Conservation (phyloP, 1,139 yeast species). For the Magnusiomyces fungicola region DNA sequence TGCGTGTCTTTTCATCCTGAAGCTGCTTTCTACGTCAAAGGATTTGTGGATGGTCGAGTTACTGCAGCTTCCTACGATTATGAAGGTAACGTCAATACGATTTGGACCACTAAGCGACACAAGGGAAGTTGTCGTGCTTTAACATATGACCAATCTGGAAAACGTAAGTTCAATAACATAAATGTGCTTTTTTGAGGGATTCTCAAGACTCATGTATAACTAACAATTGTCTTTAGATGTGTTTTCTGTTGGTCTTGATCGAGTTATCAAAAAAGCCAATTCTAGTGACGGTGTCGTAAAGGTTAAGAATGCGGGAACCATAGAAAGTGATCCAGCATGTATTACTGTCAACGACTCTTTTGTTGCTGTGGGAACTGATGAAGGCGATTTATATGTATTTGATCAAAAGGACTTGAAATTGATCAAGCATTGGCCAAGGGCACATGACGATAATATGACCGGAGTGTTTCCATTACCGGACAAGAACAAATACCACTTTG, state of each 20-base stretch:
- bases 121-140: conserved; percentile 81
- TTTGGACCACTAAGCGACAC: conserved; percentile 87
- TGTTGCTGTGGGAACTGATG: conserved; percentile 72
- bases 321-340: conserved; percentile 51
- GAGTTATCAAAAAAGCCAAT: conserved; percentile 66
- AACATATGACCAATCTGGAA: conserved; percentile 59
- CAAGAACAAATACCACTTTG: conserved; percentile 72
- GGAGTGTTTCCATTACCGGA: conserved; percentile 47
- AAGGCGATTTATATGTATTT: conserved; percentile 56
- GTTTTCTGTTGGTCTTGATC: conserved; percentile 66
- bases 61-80: conserved; percentile 38
- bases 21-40: conserved; percentile 55
- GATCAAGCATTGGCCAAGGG: conserved; percentile 38
- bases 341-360: conserved; percentile 59
- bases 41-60: conserved; percentile 72
- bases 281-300: conserved; percentile 70
- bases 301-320: conserved; percentile 39
- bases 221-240: conserved; percentile 27
- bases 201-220: too few species aligned
- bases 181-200: background rate
- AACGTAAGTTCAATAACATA: conserved; percentile 29
- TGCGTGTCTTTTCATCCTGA: conserved; percentile 77
- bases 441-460: conserved; percentile 63
- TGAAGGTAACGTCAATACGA: conserved; percentile 32
- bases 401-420: conserved; percentile 44